A percentile compares a stretch with the other conserved stretches of the same genome.
Evolutionary conservation across 805 yeast genomes (phyloP).

Genomic region (Lipomyces yamadae): DNA sequence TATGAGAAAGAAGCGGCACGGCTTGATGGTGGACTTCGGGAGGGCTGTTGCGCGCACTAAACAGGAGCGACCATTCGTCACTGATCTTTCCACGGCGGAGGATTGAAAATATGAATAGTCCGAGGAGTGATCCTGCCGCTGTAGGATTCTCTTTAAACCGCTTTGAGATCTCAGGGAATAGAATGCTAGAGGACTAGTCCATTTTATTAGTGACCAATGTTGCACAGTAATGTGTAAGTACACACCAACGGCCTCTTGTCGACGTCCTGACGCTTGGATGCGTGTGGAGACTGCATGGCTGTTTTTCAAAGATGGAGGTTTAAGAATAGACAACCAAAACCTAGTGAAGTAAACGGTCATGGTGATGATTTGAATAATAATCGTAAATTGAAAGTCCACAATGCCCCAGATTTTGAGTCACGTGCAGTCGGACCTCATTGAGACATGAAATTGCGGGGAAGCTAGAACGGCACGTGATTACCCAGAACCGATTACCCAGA

Average conservation of each 20-base stretch:
- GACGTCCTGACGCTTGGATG: constrained; percentile 7
- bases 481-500: too few relatives aligned
- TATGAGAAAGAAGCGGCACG: constrained; percentile 18
- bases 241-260: constrained; percentile 18
- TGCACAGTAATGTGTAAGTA: neutral
- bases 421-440: too few relatives aligned
- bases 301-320: neutral
- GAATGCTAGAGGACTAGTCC: constrained; percentile 19
- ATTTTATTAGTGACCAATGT: neutral
- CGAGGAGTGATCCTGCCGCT: constrained; percentile 17
- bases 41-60: constrained; percentile 13
- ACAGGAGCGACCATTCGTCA: constrained; percentile 32
- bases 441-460: too few relatives aligned
- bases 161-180: constrained; percentile 27
- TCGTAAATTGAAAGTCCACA: too few relatives aligned
- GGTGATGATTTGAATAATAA: too few relatives aligned
- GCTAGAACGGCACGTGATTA: too few relatives aligned
- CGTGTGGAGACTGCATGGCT: constrained; percentile 28
- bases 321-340: neutral
- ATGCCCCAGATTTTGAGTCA: too few relatives aligned
- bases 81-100: constrained; percentile 16
- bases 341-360: too few relatives aligned
- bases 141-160: constrained; percentile 18
- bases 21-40: constrained; percentile 29
- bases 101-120: constrained; percentile 29